Evolutionary conservation across 768 basidiomycete species (phyloP), one percentile per base, ranked within the genome.

Genomic region (Calocera cornea): DNA sequence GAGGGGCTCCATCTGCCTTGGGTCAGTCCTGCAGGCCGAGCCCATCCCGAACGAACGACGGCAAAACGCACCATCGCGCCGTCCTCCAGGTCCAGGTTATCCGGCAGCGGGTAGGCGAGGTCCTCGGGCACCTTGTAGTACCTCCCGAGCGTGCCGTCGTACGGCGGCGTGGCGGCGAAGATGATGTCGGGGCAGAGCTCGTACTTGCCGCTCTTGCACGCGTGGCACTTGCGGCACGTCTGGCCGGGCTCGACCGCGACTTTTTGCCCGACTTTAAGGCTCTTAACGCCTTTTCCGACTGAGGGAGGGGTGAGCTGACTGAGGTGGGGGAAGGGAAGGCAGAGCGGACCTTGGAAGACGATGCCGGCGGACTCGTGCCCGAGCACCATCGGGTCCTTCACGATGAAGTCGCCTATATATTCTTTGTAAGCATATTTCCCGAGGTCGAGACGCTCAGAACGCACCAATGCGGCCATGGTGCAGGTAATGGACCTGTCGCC

Each of bases 161-260:
- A 85, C 0, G 95, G 95, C 66, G 95, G 95, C 16, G 95, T 95
- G 1, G 95, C 94, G 19, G 94, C 93, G 72, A 95, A 95, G 64
- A 84, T 80, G 75, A 95, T 88, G 66, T 92, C 82, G 1, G 89
- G 83, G 78, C 94, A 95, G 68, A 95, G 83, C 90, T 95, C 84
- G 76, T 97, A 95, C 63, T 83, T 82, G 10, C 93, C 93, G 54
- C 82, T 77, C 77, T 93, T 92, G 81, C 93, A 95, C 50, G 80
- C 81, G n/a, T 87, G 84, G 75, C 95, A 98, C 64, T 77, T 80
- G 79, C 88, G 81, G 77, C 95, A 97, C 5, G 87, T 87, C 67
- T 87, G 86, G 22, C 94, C 93, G 29, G 94, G 92, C 74, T 98
- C 95, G 75, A 97, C 82, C 29, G 94, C 91, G 64, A 97, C 94